Evolutionary conservation across 1,284 basidiomycete genomes (phyloP).

Genomic region (Apiotrichum gamsii): DNA sequence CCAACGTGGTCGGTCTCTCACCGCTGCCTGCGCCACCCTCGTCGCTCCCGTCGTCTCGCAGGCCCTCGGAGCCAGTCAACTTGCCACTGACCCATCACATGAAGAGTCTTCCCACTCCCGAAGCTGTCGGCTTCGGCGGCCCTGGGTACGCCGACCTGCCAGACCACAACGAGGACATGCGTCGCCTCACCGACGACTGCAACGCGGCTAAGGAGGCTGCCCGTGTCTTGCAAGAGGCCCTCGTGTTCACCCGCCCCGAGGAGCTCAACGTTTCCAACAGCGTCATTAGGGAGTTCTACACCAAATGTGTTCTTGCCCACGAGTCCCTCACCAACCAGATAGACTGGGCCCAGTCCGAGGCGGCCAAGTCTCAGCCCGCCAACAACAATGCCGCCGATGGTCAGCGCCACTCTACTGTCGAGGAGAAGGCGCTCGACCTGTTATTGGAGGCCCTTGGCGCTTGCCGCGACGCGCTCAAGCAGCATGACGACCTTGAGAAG

Average conservation of each 20-base stretch:
- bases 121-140: slow-evolving; percentile 5
- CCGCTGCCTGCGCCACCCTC: slow-evolving; percentile 4
- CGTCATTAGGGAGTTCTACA: slow-evolving; percentile 46
- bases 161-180: slow-evolving; percentile 36
- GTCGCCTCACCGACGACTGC: slow-evolving; percentile 36
- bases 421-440: slow-evolving; percentile 35
- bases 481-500: slow-evolving; percentile 41
- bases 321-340: slow-evolving; percentile 47
- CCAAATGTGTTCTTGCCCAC: slow-evolving; percentile 42
- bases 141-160: slow-evolving; percentile 31
- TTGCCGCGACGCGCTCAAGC: slow-evolving; percentile 35
- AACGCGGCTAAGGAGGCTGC: slow-evolving; percentile 37
- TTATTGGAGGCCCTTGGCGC: slow-evolving; percentile 39
- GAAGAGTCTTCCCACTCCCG: neutral
- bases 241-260: slow-evolving; percentile 34
- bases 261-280: slow-evolving; percentile 33
- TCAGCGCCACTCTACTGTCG: slow-evolving; percentile 18
- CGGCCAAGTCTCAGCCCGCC: slow-evolving; percentile 29
- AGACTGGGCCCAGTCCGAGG: slow-evolving; percentile 49
- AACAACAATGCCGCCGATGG: neutral
- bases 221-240: slow-evolving; percentile 33
- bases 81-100: neutral
- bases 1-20: neutral
- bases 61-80: slow-evolving; percentile 1
- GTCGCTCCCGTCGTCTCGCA: slow-evolving; percentile 3